Conservation (phyloP, 495 filamentous ascomycete genomes). For the Daldinia childiae region DNA sequence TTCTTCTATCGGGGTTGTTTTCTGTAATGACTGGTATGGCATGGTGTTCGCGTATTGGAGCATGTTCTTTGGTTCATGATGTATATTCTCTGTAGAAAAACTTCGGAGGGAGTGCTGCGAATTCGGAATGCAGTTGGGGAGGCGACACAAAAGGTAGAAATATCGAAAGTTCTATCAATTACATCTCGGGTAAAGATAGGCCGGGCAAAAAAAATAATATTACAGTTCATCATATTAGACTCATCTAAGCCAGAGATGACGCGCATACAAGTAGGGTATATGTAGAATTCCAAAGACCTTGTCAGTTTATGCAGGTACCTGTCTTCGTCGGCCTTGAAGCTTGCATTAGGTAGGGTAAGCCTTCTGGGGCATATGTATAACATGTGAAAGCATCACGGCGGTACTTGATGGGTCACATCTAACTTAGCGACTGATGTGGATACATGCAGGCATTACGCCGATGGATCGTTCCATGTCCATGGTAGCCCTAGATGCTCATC, state of each 20-base stretch:
- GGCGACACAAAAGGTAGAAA: background rate
- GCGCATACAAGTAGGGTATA: background rate
- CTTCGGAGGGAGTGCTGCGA: background rate
- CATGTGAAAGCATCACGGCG: background rate
- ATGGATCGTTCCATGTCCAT: background rate
- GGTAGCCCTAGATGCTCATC: background rate
- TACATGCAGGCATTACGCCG: background rate
- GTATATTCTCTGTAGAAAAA: constrained; percentile 37
- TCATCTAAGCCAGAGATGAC: background rate
- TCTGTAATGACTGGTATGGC: constrained; percentile 25
- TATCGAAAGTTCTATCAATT: background rate
- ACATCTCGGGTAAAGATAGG: background rate
- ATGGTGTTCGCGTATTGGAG: constrained; percentile 31
- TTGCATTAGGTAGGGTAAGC: background rate
- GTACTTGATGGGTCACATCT: background rate
- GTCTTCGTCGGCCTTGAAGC: too few relatives aligned
- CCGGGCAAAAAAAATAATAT: background rate
- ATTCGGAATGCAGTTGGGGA: background rate
- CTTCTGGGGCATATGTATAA: background rate
- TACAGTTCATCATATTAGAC: background rate
- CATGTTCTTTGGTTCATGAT: constrained; percentile 28
- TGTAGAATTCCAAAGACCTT: background rate
- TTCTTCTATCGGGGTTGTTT: constrained; percentile 6
- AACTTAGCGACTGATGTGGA: background rate
- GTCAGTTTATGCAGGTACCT: too few relatives aligned